Percentiles rank a stretch among this genome's conserved stretches.
Conservation (phyloP, 345 rosid species). For the Eucalyptus leucophloia region DNA sequence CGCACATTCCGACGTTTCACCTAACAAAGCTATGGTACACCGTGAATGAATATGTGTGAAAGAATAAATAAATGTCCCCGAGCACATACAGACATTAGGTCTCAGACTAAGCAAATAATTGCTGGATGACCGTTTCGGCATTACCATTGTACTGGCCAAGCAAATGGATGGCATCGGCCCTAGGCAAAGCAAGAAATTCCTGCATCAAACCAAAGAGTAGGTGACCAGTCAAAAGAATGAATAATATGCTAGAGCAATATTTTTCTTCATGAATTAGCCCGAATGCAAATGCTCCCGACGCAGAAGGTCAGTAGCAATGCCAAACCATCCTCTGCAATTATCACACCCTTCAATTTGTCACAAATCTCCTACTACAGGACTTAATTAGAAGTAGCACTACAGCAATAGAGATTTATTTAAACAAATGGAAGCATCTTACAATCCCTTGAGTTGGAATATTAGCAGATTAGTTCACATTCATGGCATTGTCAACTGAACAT, state of each 20-base stretch:
- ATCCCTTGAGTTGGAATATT: not conserved
- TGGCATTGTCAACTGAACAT: not conserved
- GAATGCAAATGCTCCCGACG: not conserved
- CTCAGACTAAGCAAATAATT: constrained; percentile 44
- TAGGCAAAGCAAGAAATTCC: constrained; percentile 97
- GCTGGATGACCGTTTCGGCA: constrained; percentile 81
- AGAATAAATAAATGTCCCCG: not conserved
- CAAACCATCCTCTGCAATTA: not conserved
- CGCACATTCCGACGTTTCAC: not conserved
- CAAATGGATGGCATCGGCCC: constrained; percentile 94
- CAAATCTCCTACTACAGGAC: not conserved
- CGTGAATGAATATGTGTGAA: not conserved
- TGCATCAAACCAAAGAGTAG: constrained; percentile 6
- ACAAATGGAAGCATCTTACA: not conserved
- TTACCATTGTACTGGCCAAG: constrained; percentile 78
- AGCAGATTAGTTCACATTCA: not conserved
- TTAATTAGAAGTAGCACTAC: not conserved
- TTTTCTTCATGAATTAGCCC: not conserved
- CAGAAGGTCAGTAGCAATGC: not conserved
- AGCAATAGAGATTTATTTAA: not conserved
- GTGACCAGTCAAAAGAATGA: not conserved
- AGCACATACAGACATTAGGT: not conserved
- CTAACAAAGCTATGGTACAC: not conserved
- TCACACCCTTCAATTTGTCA: not conserved
- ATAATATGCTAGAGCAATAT: not conserved